Evolutionary conservation across 202 grass and related monocot species (phyloP).

Genomic region (Cymbopogon flexuosus): DNA sequence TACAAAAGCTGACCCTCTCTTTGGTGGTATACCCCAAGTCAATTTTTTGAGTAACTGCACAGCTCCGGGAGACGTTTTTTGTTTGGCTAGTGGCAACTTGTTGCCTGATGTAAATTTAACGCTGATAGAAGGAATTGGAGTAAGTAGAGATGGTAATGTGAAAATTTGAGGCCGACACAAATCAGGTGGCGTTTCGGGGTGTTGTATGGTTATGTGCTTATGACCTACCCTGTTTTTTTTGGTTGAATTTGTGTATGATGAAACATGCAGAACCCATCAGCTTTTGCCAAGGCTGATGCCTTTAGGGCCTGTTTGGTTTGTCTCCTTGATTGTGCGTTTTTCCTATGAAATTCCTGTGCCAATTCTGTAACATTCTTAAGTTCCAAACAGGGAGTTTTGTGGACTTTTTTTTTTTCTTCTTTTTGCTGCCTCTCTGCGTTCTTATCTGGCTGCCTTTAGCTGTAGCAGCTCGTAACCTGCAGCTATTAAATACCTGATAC

Average conservation of each 20-base stretch:
- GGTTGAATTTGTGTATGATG: neutral
- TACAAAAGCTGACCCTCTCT: constrained; percentile 40
- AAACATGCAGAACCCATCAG: neutral
- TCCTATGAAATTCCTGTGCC: too few species aligned
- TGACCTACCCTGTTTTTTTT: neutral
- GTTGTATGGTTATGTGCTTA: neutral
- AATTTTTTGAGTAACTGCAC: constrained; percentile 37
- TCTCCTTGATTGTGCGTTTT: too few species aligned
- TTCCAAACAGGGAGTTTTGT: too few species aligned
- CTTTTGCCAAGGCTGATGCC: neutral
- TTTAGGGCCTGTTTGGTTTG: neutral
- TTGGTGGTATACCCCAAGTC: neutral
- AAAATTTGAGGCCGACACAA: neutral
- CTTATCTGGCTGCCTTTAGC: neutral
- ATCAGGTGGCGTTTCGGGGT: neutral
- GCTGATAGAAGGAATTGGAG: constrained; percentile 10
- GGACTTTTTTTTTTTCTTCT: too few species aligned
- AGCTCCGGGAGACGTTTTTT: constrained; percentile 23
- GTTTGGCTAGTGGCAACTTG: neutral
- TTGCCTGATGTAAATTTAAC: constrained; percentile 24
- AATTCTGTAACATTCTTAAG: too few species aligned
- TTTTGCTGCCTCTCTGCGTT: neutral
- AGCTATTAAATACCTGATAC: neutral
- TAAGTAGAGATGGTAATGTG: neutral
- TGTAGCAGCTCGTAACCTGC: neutral